These are phyloP conservation scores for Cladosporium sp. DNA, from an alignment of 2,329 filamentous ascomycete species.

Conservation along the genomic window DNA sequence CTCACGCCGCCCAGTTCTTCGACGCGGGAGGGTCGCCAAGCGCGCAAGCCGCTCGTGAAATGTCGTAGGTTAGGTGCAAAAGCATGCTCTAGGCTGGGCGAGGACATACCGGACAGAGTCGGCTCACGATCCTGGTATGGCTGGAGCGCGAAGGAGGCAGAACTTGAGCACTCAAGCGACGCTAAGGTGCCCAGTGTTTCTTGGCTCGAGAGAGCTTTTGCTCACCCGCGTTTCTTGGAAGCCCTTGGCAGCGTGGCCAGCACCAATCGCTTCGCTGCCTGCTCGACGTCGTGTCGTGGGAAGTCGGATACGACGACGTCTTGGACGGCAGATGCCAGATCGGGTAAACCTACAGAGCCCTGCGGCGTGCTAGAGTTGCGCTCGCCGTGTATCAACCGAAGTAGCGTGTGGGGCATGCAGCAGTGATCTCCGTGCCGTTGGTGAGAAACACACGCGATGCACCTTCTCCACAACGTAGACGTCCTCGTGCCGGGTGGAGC, in stretches of 20 bases:
- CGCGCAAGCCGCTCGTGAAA: background rate
- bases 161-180: conserved; percentile 5
- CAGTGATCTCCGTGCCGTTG: conserved; percentile 2
- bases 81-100: conserved; percentile 5
- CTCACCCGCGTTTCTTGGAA: background rate
- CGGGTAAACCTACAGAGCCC: conserved; percentile 2
- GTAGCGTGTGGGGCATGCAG: background rate
- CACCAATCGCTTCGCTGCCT: background rate
- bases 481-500: conserved; percentile 5
- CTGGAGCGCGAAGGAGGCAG: background rate
- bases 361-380: background rate
- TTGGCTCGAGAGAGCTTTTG: background rate
- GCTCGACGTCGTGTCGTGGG: background rate
- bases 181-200: conserved; percentile 3
- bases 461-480: background rate
- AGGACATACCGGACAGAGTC: conserved; percentile 3
- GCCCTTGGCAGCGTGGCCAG: background rate
- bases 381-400: conserved; percentile 5
- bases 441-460: background rate
- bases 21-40: conserved; percentile 1
- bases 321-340: background rate
- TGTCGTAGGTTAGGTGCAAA: background rate
- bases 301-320: conserved; percentile 2
- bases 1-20: background rate
- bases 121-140: background rate